These are phyloP conservation scores for Ceratobasidium sp. DNA, from an alignment of 1,284 basidiomycete species.

Conservation along the genomic window DNA sequence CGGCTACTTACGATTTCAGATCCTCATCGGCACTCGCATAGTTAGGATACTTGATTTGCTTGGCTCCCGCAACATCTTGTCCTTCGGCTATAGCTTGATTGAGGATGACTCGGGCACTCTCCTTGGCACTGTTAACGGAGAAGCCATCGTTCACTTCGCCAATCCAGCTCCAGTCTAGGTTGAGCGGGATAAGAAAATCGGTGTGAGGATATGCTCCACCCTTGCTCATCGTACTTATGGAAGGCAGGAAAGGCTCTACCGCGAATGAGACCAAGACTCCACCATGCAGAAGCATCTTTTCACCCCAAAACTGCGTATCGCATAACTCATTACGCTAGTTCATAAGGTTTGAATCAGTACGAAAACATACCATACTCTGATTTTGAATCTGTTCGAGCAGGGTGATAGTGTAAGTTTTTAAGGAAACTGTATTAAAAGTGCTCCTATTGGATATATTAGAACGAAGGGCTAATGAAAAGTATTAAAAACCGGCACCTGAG, in stretches of 20 bases:
- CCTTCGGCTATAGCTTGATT: constrained; percentile 54
- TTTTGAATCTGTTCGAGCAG: constrained; percentile 59
- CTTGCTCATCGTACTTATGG: constrained; percentile 54
- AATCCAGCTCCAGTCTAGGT: constrained; percentile 59
- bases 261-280: constrained; percentile 59
- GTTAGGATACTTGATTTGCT: constrained; percentile 58
- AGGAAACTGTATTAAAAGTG: constrained; percentile 59
- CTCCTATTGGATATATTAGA: constrained; percentile 48
- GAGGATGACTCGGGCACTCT: constrained; percentile 53
- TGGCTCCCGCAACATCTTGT: constrained; percentile 53
- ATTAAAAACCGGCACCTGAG: constrained; percentile 50
- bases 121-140: constrained; percentile 53
- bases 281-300: constrained; percentile 45
- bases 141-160: constrained; percentile 49
- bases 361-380: constrained; percentile 55
- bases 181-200: constrained; percentile 57
- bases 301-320: constrained; percentile 54
- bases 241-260: constrained; percentile 63
- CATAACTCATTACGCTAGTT: not conserved
- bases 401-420: constrained; percentile 53
- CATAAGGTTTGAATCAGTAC: no score
- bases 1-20: constrained; percentile 11
- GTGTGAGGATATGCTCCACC: constrained; percentile 48
- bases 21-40: constrained; percentile 52
- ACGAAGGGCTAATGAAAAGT: not conserved